Base-by-base conservation (phyloP, 2,329 filamentous ascomycete species). In the Sporothrix inflata region DNA sequence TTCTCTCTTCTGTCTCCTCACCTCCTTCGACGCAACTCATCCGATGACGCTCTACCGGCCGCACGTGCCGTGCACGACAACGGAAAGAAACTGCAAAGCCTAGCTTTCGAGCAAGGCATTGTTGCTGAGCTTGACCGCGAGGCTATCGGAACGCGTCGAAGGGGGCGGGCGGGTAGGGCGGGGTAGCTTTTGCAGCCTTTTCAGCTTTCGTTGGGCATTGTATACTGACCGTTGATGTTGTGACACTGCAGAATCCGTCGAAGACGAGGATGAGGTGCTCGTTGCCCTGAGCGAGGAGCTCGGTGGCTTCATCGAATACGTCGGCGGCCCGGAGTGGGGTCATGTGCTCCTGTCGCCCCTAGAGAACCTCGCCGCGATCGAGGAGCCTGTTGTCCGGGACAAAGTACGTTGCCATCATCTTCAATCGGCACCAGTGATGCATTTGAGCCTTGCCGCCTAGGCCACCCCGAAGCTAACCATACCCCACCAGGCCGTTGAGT, bases 251-350 rank as follows among this genome's bases (percentile, higher is more conserved):
- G 96, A 99, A 84, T 98, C 96, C 69, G 95, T 99, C 78, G 96
- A 99, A 84, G 96, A 99, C 79, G 96, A 99, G 83, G 96, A 99
- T 78, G 96, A 99, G 83, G 97, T 99, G 74, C 89, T 99, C 77
- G 97, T 97, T 75, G 96, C 96, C 76, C 86, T 99, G 78, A 98
- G 95, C 82, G 96, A 98, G 80, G 96, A 99, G 86, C 90, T 99
- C 76, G 96, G 96, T 77, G 92, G 89, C 81, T 99, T 99, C 81
- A 94, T 97, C 82, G 96, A 99, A 83, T 98, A 98, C 79, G 96
- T 99, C 76, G 96, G 96, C 75, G 96, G 96, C 74, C 90, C 96
- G 76, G 92, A 97, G 83, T 94, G 91, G 85, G 96, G 92, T 78
- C 96, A 99, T 84, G 94, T 98, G 81, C 92, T 99, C 74, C 90